Percentiles rank a stretch among this genome's conserved stretches.
phyloP scores from a whole-genome alignment of 1,139 yeast species.

The Candida labiduridarum region DNA sequence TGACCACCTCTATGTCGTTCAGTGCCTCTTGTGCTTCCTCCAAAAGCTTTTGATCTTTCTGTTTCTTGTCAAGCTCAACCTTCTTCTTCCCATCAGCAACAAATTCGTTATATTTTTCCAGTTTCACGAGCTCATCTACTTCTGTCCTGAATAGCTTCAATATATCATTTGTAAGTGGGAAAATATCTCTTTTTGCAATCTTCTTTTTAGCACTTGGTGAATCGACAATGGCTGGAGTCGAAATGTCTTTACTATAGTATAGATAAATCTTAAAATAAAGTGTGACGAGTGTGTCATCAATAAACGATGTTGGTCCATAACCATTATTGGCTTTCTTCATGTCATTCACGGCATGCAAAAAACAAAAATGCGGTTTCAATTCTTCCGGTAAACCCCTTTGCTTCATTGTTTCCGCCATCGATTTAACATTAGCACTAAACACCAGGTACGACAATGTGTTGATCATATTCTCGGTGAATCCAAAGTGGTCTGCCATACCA shows the following conservation, averaged over 20 bases:
- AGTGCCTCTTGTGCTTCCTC: background rate
- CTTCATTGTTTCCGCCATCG: slow-evolving; percentile 32
- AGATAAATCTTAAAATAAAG: slow-evolving; percentile 56
- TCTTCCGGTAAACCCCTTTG: slow-evolving; percentile 32
- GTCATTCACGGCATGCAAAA: slow-evolving; percentile 59
- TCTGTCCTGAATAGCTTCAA: slow-evolving; percentile 31
- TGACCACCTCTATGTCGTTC: background rate
- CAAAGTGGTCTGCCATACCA: slow-evolving; percentile 47
- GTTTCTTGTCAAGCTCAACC: background rate
- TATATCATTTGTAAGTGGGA: slow-evolving; percentile 43
- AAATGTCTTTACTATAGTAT: slow-evolving; percentile 16
- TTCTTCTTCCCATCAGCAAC: slow-evolving; percentile 15
- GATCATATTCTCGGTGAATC: slow-evolving; percentile 59
- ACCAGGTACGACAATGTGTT: slow-evolving; percentile 48
- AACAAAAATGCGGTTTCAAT: slow-evolving; percentile 37
- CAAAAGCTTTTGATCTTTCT: slow-evolving; percentile 2
- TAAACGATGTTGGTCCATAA: slow-evolving; percentile 75
- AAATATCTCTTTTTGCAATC: slow-evolving; percentile 47
- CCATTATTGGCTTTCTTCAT: slow-evolving; percentile 77
- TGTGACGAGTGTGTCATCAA: slow-evolving; percentile 74
- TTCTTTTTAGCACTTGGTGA: slow-evolving; percentile 42
- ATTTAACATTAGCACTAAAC: slow-evolving; percentile 44
- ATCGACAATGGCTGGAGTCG: slow-evolving; percentile 16
- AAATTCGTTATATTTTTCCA: slow-evolving; percentile 36
- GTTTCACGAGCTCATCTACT: slow-evolving; percentile 33